Evolutionary conservation across 129 eudicot genomes (phyloP).

Genomic region (Kitagawia praeruptora): DNA sequence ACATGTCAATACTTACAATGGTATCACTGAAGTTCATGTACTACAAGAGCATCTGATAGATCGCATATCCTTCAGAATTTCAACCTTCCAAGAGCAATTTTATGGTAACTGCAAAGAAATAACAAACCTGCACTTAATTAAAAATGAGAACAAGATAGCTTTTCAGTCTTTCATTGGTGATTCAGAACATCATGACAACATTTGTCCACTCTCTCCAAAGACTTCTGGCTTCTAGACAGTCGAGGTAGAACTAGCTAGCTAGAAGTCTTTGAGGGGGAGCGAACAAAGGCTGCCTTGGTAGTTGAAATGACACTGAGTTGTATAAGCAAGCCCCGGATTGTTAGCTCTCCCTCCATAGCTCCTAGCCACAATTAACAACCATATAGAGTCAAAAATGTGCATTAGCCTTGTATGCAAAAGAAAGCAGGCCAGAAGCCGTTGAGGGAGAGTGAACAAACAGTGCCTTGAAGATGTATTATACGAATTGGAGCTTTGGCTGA

Average conservation of each 20-base stretch:
- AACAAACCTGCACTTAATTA: neutral
- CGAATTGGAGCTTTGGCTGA: neutral
- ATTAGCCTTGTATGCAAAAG: neutral
- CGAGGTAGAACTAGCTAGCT: conserved; percentile 2
- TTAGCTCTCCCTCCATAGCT: conserved; percentile 23
- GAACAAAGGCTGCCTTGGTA: conserved; percentile 16
- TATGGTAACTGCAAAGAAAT: neutral
- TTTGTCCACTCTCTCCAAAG: conserved; percentile 8
- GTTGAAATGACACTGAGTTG: neutral
- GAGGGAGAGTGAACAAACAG: conserved; percentile 15
- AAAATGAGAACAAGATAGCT: neutral
- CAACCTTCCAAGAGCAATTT: neutral
- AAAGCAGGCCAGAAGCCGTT: conserved; percentile 27
- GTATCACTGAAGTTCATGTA: neutral
- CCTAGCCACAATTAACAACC: neutral
- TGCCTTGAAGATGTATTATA: neutral
- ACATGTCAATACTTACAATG: neutral
- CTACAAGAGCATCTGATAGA: neutral
- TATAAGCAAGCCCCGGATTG: conserved; percentile 16
- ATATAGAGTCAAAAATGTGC: neutral
- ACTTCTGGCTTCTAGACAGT: neutral
- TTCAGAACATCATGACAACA: neutral
- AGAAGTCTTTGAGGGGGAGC: conserved; percentile 34
- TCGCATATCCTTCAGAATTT: neutral
- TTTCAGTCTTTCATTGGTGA: neutral